phyloP scores from a whole-genome alignment of 179 eudicot genomes.

The Carnegiea gigantea region DNA sequence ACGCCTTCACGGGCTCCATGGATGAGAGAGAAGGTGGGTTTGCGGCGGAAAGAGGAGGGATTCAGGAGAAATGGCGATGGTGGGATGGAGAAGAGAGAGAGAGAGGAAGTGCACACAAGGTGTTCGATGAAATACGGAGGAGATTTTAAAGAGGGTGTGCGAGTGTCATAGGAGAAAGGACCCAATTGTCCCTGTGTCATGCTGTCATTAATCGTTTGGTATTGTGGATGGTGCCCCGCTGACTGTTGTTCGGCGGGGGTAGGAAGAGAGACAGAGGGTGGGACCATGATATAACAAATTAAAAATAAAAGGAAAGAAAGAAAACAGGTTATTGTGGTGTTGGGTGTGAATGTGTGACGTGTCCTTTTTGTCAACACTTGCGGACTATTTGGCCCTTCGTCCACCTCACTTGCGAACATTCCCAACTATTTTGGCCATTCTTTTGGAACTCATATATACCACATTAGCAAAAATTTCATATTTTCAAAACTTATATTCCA shows the following conservation, averaged over 20 bases:
- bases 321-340: too few relatives aligned
- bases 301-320: too few relatives aligned
- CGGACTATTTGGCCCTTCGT: too few relatives aligned
- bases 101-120: slow-evolving; percentile 30
- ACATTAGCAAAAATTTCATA: too few relatives aligned
- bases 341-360: too few relatives aligned
- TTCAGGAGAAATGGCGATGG: slow-evolving; percentile 5
- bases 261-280: neutral
- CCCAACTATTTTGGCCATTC: too few relatives aligned
- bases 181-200: slow-evolving; percentile 16
- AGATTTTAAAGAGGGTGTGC: slow-evolving; percentile 21
- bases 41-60: slow-evolving; percentile 7
- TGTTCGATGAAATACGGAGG: slow-evolving; percentile 35
- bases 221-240: neutral
- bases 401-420: too few relatives aligned
- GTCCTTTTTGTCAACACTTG: too few relatives aligned
- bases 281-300: neutral
- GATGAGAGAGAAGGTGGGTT: slow-evolving; percentile 18
- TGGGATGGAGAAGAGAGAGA: neutral
- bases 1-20: slow-evolving; percentile 69
- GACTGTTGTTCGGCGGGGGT: slow-evolving; percentile 5
- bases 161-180: neutral
- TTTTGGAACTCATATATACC: too few relatives aligned
- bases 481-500: too few relatives aligned
- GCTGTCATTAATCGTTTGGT: slow-evolving; percentile 2